phyloP scores from a whole-genome alignment of 2,329 filamentous ascomycete species.

The Apiospora saccharicola region DNA sequence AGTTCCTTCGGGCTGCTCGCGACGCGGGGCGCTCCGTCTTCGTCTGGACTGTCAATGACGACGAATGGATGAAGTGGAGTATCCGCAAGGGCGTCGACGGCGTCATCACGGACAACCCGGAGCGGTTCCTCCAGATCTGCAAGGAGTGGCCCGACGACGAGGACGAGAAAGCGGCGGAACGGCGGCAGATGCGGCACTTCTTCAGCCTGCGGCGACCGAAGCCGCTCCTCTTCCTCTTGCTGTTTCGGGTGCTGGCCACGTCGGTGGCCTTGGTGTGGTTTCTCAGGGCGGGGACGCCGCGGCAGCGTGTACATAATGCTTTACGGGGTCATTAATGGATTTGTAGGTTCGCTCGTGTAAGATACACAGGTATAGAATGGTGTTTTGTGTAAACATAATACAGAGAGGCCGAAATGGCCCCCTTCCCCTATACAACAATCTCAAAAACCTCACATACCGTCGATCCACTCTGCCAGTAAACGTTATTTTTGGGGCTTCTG shows the following conservation, averaged over 20 bases:
- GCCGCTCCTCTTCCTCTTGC: slow-evolving; percentile 9
- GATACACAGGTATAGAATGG: neutral
- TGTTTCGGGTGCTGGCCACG: slow-evolving; percentile 23
- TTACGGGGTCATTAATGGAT: slow-evolving; percentile 28
- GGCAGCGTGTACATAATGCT: slow-evolving; percentile 32
- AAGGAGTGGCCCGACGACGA: slow-evolving; percentile 36
- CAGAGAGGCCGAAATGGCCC: neutral
- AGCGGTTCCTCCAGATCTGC: slow-evolving; percentile 69
- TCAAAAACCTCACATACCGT: too few relatives aligned
- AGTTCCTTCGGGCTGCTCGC: slow-evolving; percentile 70
- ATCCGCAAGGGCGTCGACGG: slow-evolving; percentile 75
- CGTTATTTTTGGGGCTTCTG: too few relatives aligned
- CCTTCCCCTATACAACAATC: too few relatives aligned
- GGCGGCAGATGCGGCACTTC: slow-evolving; percentile 14
- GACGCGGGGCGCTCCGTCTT: slow-evolving; percentile 67
- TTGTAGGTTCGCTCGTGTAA: neutral
- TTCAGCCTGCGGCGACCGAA: slow-evolving; percentile 14
- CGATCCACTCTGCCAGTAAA: too few relatives aligned
- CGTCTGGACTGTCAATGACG: slow-evolving; percentile 88
- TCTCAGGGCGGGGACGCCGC: slow-evolving; percentile 30
- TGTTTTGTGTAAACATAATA: neutral
- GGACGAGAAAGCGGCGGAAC: slow-evolving; percentile 7
- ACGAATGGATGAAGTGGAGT: slow-evolving; percentile 82
- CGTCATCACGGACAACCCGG: slow-evolving; percentile 86
- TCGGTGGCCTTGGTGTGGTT: slow-evolving; percentile 30